Conservation (phyloP, 805 yeast species). For the Ogataea degrootiae region DNA sequence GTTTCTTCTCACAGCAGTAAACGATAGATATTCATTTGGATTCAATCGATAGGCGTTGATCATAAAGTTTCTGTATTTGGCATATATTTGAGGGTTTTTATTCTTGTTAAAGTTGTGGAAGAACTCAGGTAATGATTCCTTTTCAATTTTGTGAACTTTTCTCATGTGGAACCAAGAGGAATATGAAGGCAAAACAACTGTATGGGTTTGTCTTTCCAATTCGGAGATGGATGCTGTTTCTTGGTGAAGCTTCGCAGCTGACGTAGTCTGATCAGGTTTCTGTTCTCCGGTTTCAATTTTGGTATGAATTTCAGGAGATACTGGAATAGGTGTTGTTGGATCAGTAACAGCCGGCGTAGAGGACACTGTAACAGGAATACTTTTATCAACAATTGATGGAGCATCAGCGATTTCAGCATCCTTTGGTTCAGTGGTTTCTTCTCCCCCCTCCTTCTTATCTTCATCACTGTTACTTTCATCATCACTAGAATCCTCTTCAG, state of each 20-base stretch:
- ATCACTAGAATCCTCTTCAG: neutral
- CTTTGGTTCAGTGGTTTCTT: slow-evolving; percentile 6
- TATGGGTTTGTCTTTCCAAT: slow-evolving; percentile 59
- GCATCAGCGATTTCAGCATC: neutral
- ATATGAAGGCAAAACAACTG: slow-evolving; percentile 82
- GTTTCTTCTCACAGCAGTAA: slow-evolving; percentile 87
- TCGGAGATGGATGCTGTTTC: slow-evolving; percentile 16
- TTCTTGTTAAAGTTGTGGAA: slow-evolving; percentile 58
- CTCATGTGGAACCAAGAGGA: slow-evolving; percentile 79
- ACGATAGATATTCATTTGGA: slow-evolving; percentile 84
- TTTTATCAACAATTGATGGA: too few species aligned
- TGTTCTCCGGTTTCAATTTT: neutral
- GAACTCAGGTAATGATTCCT: slow-evolving; percentile 82
- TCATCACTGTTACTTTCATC: slow-evolving; percentile 6
- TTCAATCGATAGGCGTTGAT: slow-evolving; percentile 81
- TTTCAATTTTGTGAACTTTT: slow-evolving; percentile 71
- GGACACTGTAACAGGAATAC: neutral
- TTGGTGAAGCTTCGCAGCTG: neutral
- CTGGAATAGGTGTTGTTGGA: neutral
- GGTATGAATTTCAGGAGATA: neutral
- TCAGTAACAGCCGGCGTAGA: neutral
- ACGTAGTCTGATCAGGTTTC: neutral
- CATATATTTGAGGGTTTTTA: slow-evolving; percentile 78
- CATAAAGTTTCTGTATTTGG: slow-evolving; percentile 83
- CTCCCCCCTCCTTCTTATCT: slow-evolving; percentile 29